Base-by-base conservation (phyloP, 768 basidiomycete genomes). In the Lactarius sp. region DNA sequence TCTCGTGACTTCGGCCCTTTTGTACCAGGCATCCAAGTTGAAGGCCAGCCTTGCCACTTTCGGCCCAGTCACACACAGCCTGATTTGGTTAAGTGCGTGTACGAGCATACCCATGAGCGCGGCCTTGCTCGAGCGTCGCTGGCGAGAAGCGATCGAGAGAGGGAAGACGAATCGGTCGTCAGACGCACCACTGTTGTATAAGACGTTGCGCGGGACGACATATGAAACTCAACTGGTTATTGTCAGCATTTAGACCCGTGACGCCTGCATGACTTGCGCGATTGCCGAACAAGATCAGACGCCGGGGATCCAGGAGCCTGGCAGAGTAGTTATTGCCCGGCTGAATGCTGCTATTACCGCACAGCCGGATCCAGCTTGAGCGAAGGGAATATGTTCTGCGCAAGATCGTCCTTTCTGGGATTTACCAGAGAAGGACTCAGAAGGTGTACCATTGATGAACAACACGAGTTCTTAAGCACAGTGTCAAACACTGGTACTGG, bases 261-360 rank as follows among this genome's bases (percentile, higher is more conserved):
- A n/a, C n/a, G n/a, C n/a, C n/a, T n/a, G n/a, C n/a, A n/a, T n/a
- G 0, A 82, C 81, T 18, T 42, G 41, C 2, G 64, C 60, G 5
- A 66, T 61, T 6, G 39, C 13, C 87, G 22, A 94, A 81, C 18
- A 91, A 71, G 0, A 86, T 87, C 10, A 94, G 78, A 1, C 92
- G 80, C 87, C 92, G 90, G 66, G 94, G 77, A 70, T 96, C 94
- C 10, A 86, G 81, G 5, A 94, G 71, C 0, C 59, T 0, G 82
- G 78, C 1, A 95, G 81, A 3, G 73, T 69, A 5, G 67, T 69
- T 4, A 84, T 85, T 4, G 80, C 68, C 1, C 73, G 70, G 0
- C 79, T 66, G 16, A 77, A 72, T 2, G 77, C 77, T 3, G 77
- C 73, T 1, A 71, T 66, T 2, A 59, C 64, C n/a, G 61, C 66